Evolutionary conservation across 176 grass and related monocot genomes (phyloP).

Genomic region (Oryza officinalis): DNA sequence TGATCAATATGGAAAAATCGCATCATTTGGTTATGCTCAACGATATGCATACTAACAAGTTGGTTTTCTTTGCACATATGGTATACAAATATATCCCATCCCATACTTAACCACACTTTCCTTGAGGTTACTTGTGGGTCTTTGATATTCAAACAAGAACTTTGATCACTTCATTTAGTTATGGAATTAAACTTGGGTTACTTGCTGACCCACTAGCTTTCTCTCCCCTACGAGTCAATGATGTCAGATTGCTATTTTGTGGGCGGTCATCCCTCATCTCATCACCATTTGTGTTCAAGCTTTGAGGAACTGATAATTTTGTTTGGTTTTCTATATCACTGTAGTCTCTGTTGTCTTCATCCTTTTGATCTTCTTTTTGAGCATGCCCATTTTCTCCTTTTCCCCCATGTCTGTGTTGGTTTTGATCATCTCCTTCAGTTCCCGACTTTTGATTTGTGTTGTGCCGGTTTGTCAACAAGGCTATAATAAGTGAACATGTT

Average conservation of each 20-base stretch:
- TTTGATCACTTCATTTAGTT: not conserved
- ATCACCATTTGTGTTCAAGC: not conserved
- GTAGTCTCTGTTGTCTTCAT: not conserved
- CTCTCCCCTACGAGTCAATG: not conserved
- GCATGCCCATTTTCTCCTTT: not conserved
- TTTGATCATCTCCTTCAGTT: not conserved
- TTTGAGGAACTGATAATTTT: not conserved
- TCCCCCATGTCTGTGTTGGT: not conserved
- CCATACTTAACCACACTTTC: not conserved
- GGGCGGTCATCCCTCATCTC: not conserved
- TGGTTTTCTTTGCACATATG: too few relatives aligned
- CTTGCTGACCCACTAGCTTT: not conserved
- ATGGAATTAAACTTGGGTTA: slow-evolving; percentile 18
- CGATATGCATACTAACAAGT: too few relatives aligned
- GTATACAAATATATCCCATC: not conserved
- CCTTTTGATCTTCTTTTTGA: not conserved
- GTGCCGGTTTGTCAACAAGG: not conserved
- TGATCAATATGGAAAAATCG: too few relatives aligned
- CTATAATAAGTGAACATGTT: slow-evolving; percentile 22
- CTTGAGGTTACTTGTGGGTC: not conserved
- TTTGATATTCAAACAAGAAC: not conserved
- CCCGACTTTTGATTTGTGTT: not conserved
- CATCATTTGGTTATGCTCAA: too few relatives aligned
- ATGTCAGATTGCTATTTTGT: not conserved
- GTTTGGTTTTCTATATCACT: slow-evolving; percentile 16